Percentiles rank a stretch among this genome's conserved stretches.
These are phyloP conservation scores for Lichtheimia ramosa DNA, from an alignment of 371 early-diverging fungal species.

Conservation along the genomic window DNA sequence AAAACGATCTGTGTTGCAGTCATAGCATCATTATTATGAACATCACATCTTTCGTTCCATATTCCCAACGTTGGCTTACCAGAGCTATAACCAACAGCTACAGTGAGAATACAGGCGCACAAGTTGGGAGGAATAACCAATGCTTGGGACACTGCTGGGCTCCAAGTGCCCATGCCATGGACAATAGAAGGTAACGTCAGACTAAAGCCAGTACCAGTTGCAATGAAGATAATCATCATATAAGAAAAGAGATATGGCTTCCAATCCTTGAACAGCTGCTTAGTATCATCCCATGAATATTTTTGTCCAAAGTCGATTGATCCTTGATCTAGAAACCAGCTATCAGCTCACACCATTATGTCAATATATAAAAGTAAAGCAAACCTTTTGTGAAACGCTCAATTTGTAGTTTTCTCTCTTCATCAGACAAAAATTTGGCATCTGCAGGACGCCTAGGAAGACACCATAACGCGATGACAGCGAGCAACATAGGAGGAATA, in stretches of 20 bases:
- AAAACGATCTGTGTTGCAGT: too few relatives aligned
- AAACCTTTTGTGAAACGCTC: background rate
- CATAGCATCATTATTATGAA: too few relatives aligned
- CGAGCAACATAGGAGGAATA: background rate
- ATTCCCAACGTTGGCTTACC: background rate
- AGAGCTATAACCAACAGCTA: background rate
- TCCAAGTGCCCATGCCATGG: slow-evolving; percentile 4
- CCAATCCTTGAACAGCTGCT: background rate
- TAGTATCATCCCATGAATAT: background rate
- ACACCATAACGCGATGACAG: background rate
- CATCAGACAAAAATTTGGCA: background rate
- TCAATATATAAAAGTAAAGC: background rate
- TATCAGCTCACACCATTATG: too few relatives aligned
- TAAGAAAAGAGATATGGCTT: slow-evolving; percentile 1
- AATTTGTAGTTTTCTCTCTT: background rate
- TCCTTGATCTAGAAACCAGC: background rate
- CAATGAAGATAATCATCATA: background rate
- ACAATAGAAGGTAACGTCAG: slow-evolving; percentile 2
- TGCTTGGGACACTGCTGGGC: slow-evolving; percentile 3
- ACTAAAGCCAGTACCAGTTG: background rate
- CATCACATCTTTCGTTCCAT: background rate
- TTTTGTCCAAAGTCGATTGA: too few relatives aligned
- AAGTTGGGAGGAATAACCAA: slow-evolving; percentile 1
- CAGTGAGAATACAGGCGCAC: background rate
- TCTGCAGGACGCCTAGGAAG: background rate